Base-by-base conservation (phyloP, 2,329 filamentous ascomycete species). In the Torrubiella hemipterigena region DNA sequence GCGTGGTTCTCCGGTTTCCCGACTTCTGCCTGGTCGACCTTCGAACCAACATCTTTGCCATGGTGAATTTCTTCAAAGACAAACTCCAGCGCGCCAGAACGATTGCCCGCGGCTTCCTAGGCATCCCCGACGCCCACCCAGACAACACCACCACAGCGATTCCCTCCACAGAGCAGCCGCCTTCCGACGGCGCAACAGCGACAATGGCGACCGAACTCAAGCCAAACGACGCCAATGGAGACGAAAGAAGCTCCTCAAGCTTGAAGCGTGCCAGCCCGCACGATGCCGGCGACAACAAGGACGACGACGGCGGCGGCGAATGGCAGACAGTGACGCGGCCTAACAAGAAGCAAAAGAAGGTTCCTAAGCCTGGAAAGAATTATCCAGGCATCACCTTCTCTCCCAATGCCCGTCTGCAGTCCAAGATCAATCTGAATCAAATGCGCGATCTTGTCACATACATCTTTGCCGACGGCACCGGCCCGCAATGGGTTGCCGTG, bases 401-500 rank as follows among this genome's bases (percentile, higher is more conserved):
- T 13, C 50, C 62, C 41, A 68, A 63, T 34, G 65, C 69, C 13
- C 68, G 72, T 42, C 58, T 81, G 6, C 67, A 75, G 42, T 62
- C 65, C 38, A 73, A 72, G 52, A 68, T 81, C 49, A 70, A 71
- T 38, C 60, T 81, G 27, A 67, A 66, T 37, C 69, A 76, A 38
- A 51, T 81, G 31, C 74, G 77, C 44, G 71, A 69, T 38, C 56
- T 81, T 26, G 62, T 78, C 17, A 59, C 78, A 9, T 81, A 81
- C 51, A 65, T 81, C 35, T 71, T 79, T 35, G 73, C 77, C 38
- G 75, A 81, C 47, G 76, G 75, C 10, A 48, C 65, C 2, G 66
- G 70, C 3, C 77, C 77, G 11, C 70, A 77, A 43, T 81, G 77
- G 72, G 63, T 81, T 27, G 65, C 68, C 27, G 65, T 81, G 29